These are phyloP conservation scores for Calonectria pteridis DNA, from an alignment of 2,329 filamentous ascomycete genomes.

Conservation along the genomic window DNA sequence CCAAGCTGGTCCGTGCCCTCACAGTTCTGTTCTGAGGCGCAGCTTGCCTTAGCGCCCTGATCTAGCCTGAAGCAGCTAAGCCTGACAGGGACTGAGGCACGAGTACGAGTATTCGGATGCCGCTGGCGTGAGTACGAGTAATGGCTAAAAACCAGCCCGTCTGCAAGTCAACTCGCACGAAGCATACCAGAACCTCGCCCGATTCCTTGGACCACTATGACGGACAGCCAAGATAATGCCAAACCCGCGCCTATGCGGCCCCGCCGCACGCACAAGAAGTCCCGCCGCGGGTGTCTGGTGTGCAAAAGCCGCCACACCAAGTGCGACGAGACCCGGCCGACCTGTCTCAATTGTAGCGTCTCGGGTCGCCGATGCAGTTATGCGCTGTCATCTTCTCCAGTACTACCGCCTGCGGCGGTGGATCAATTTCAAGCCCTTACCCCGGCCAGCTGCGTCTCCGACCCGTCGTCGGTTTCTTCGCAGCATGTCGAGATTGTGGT, in stretches of 20 bases:
- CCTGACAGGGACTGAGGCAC: not conserved
- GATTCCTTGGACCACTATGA: not conserved
- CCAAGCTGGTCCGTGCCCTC: not conserved
- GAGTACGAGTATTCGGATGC: not conserved
- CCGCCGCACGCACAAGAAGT: conserved; percentile 31
- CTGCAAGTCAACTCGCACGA: not conserved
- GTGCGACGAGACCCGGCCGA: conserved; percentile 27
- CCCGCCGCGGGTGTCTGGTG: conserved; percentile 27
- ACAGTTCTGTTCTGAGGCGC: not conserved
- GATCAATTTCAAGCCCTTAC: not conserved
- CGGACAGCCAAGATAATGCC: not conserved
- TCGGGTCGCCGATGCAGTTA: conserved; percentile 9
- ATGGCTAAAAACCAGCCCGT: not conserved
- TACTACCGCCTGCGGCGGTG: not conserved
- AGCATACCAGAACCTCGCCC: not conserved
- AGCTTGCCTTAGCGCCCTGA: not conserved
- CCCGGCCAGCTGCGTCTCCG: not conserved
- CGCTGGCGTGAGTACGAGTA: not conserved
- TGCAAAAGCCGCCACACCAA: conserved; percentile 33
- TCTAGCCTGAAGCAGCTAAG: not conserved
- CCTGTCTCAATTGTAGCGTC: conserved; percentile 26
- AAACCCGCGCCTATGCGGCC: not conserved
- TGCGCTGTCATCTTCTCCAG: not conserved
- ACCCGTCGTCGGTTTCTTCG: not conserved
- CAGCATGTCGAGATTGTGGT: not conserved